These are phyloP conservation scores for Umbelopsis ramanniana DNA, from an alignment of 192 early-diverging fungal species.

Conservation along the genomic window DNA sequence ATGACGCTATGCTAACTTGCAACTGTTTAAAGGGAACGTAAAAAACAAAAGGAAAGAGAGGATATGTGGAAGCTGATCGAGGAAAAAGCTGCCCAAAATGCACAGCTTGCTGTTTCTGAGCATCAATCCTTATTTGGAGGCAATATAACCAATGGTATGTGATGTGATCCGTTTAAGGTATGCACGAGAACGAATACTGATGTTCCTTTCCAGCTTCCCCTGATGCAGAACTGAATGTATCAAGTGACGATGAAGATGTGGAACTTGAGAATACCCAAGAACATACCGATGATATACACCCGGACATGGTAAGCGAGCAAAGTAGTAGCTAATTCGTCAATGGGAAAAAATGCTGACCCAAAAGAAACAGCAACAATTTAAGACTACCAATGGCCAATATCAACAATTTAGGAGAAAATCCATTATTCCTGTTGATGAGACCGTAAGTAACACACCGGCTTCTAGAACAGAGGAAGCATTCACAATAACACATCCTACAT, in stretches of 20 bases:
- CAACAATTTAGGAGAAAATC: slow-evolving; percentile 62
- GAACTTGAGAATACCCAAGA: background rate
- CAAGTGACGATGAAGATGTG: slow-evolving; percentile 10
- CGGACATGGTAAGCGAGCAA: slow-evolving; percentile 2
- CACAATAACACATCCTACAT: background rate
- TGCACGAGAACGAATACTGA: background rate
- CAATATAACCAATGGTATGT: slow-evolving; percentile 1
- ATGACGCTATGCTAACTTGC: background rate
- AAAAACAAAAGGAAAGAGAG: slow-evolving; percentile 80
- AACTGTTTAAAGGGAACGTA: slow-evolving; percentile 67
- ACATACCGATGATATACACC: slow-evolving; percentile 24
- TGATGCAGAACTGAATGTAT: background rate
- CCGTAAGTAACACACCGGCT: slow-evolving; percentile 4
- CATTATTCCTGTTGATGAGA: slow-evolving; percentile 65
- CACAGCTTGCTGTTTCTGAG: slow-evolving; percentile 5
- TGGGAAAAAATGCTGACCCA: background rate
- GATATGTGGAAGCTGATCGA: slow-evolving; percentile 88
- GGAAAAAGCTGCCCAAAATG: slow-evolving; percentile 48
- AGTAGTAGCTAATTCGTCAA: background rate
- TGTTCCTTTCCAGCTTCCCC: background rate
- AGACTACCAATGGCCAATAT: slow-evolving; percentile 37
- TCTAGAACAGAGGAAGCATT: background rate
- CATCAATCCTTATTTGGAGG: background rate
- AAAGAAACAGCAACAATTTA: slow-evolving; percentile 43
- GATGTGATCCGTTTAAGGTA: background rate